These are phyloP conservation scores for Zygoascus bituminiphila DNA, from an alignment of 805 yeast species.

Conservation along the genomic window DNA sequence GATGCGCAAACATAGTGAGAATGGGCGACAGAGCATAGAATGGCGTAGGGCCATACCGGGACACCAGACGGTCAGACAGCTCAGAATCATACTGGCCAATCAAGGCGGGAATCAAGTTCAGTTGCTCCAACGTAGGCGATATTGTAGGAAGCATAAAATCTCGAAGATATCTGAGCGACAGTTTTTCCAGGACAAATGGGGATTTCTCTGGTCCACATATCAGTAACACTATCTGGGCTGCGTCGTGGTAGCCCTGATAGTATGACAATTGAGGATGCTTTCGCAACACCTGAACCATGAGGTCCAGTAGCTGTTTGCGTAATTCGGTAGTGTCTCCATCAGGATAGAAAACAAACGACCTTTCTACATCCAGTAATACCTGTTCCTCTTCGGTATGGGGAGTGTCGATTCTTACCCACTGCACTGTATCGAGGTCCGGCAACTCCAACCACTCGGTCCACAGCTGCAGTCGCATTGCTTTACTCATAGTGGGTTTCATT, in stretches of 20 bases:
- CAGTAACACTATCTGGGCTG: constrained; percentile 58
- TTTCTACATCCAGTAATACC: constrained; percentile 64
- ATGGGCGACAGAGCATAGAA: constrained; percentile 68
- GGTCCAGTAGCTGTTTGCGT: constrained; percentile 30
- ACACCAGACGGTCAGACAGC: constrained; percentile 28
- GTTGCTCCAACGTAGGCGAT: constrained; percentile 55
- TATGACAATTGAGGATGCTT: constrained; percentile 57
- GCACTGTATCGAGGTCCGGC: neutral
- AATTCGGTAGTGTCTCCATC: constrained; percentile 14
- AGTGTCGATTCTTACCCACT: constrained; percentile 13
- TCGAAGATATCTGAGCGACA: constrained; percentile 57
- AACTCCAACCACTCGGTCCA: constrained; percentile 47
- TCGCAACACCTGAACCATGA: constrained; percentile 50
- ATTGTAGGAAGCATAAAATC: constrained; percentile 79
- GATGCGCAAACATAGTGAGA: constrained; percentile 74
- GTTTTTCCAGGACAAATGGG: constrained; percentile 38
- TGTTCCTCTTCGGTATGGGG: constrained; percentile 71
- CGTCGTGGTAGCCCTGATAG: constrained; percentile 91
- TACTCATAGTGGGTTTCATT: neutral
- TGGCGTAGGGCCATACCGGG: constrained; percentile 39
- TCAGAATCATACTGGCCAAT: constrained; percentile 41
- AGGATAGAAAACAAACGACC: constrained; percentile 51
- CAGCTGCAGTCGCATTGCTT: neutral
- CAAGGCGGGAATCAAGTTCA: constrained; percentile 57
- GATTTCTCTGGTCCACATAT: constrained; percentile 36